Conservation (phyloP, 345 rosid genomes). For the Limnanthes douglasii region DNA sequence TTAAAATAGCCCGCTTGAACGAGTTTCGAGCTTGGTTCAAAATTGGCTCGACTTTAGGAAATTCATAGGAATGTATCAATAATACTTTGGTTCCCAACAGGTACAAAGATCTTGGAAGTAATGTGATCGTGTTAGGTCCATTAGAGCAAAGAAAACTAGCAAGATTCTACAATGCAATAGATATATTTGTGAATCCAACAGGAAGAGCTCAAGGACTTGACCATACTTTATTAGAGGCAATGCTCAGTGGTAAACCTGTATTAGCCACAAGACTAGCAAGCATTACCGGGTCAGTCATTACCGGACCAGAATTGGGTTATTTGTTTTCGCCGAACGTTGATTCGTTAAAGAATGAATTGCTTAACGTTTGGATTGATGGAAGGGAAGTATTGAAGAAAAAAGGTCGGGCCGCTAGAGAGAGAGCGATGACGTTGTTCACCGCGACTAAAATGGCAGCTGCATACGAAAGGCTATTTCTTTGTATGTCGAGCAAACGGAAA, state of each 20-base stretch:
- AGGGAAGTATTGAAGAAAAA: conserved; percentile 40
- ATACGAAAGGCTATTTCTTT: conserved; percentile 74
- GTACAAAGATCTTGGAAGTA: conserved; percentile 58
- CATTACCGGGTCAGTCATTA: conserved; percentile 63
- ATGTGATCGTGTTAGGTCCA: conserved; percentile 62
- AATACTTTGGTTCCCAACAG: no score
- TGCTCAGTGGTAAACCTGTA: conserved; percentile 65
- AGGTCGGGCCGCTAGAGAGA: conserved; percentile 45
- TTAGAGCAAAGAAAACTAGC: conserved; percentile 57
- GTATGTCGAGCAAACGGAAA: conserved; percentile 28
- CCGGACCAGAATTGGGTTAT: conserved; percentile 48
- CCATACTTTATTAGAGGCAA: conserved; percentile 84
- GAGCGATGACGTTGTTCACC: conserved; percentile 57
- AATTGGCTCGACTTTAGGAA: no score
- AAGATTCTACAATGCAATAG: conserved; percentile 71
- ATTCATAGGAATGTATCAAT: no score
- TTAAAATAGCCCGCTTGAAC: no score
- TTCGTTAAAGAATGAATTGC: conserved; percentile 41
- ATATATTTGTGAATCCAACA: conserved; percentile 77
- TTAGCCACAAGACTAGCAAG: conserved; percentile 80
- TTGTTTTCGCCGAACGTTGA: conserved; percentile 54
- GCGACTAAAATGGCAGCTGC: conserved; percentile 88
- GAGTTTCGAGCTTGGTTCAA: no score
- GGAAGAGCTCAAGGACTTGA: conserved; percentile 87
- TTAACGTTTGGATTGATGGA: conserved; percentile 40